These are phyloP conservation scores for Saturnispora gosingensis DNA, from an alignment of 805 yeast species.

Conservation along the genomic window DNA sequence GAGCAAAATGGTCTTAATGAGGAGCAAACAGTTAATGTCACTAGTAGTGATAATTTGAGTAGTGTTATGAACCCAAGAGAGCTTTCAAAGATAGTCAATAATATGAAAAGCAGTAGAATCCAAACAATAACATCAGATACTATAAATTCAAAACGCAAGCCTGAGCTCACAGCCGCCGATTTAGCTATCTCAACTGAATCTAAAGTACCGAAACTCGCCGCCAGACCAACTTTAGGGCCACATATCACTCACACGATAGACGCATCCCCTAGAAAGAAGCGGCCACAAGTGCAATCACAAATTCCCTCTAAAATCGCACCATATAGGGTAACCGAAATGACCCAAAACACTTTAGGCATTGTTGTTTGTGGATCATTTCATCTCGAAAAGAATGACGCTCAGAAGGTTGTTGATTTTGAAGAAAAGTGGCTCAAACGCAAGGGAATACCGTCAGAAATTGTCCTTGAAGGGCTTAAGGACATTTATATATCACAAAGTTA, in stretches of 20 bases:
- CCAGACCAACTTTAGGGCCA: background rate
- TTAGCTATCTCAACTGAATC: too few relatives aligned
- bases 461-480: background rate
- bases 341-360: background rate
- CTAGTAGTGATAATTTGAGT: background rate
- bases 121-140: background rate
- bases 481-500: background rate
- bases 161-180: background rate
- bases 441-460: background rate
- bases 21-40: background rate
- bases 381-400: background rate
- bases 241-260: conserved; percentile 3
- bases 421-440: background rate
- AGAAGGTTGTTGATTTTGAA: background rate
- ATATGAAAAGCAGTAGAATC: background rate
- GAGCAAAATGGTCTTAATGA: background rate
- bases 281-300: background rate
- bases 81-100: background rate
- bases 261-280: background rate
- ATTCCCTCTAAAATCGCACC: background rate
- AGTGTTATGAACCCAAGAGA: background rate
- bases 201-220: background rate
- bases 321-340: background rate
- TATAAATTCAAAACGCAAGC: background rate
- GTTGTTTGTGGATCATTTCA: background rate